Evolutionary conservation across 192 early-diverging fungal species (phyloP), one percentile per base, ranked within the genome.

Genomic region (Backusella sp.): DNA sequence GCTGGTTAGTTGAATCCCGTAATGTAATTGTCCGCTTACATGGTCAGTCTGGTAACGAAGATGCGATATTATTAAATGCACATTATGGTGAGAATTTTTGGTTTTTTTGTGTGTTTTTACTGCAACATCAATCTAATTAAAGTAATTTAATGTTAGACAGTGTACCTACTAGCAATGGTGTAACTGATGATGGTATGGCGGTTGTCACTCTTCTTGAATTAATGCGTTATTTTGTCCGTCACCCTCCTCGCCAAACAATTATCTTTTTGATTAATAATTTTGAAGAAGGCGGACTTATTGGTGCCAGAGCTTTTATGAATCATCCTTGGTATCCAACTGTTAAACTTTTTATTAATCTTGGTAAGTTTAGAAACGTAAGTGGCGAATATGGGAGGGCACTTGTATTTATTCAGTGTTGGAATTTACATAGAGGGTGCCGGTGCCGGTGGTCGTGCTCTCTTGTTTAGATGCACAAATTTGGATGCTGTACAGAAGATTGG

Each of bases 201-300:
- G 86, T 91, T 9, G 82, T 81, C 32, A 85, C 87, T 7, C 86
- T 83, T 26, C 76, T 93, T 37, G 92, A 91, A 82, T 84, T 86
- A 59, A 74, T 90, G 44, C 90, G 90, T 37, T 90, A 86, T 53
- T 79, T 93, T 73, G 81, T 87, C 35, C 72, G 74, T 19, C 77
- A 86, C 53, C 91, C 90, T 41, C 84, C 86, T 30, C 80, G 84
- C 11, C 87, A 92, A 46, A 86, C 88, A 7, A 86, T 93, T 42
- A 78, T 93, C 14, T 88, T 93, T 75, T 89, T 92, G 78, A 89
- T 93, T 53, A 91, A 93, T 76, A 92, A 91, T 79, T 87, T 88
- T 42, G 92, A 93, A 80, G 92, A 93, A 71, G 80, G 75, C 52
- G 92, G 91, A 0, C 77, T 93, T 21, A 77, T 85, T 78, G 92